phyloP scores from a whole-genome alignment of 2,329 filamentous ascomycete genomes.

The Ophiocordyceps unilateralis region DNA sequence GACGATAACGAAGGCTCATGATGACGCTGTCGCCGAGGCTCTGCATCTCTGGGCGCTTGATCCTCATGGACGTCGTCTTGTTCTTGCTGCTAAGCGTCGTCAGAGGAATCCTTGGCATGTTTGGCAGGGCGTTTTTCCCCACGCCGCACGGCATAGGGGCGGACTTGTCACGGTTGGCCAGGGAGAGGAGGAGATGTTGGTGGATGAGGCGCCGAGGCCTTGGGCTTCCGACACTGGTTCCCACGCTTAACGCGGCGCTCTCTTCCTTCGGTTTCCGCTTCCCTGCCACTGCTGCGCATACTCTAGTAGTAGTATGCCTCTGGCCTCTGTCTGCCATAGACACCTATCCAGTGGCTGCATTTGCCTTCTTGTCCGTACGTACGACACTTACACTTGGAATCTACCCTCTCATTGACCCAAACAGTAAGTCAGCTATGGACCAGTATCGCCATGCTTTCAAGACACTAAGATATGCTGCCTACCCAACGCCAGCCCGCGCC shows the following conservation, averaged over 20 bases:
- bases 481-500: slow-evolving; percentile 12
- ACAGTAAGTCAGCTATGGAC: slow-evolving; percentile 9
- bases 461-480: slow-evolving; percentile 10
- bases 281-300: neutral
- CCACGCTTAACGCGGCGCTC: neutral
- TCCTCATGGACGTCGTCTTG: slow-evolving; percentile 30
- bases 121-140: slow-evolving; percentile 25
- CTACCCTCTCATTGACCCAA: slow-evolving; percentile 1
- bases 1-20: slow-evolving; percentile 12
- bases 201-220: slow-evolving; percentile 18
- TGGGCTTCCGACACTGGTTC: no score
- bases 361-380: no score
- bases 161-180: slow-evolving; percentile 18
- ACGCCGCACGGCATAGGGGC: slow-evolving; percentile 16
- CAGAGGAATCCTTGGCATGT: slow-evolving; percentile 31
- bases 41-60: slow-evolving; percentile 32
- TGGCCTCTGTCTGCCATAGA: no score
- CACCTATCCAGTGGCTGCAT: no score
- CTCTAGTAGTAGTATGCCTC: no score
- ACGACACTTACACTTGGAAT: no score
- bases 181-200: slow-evolving; percentile 21
- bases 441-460: slow-evolving; percentile 15
- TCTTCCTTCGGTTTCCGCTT: neutral
- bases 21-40: slow-evolving; percentile 21
- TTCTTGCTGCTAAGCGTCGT: slow-evolving; percentile 28